These are phyloP conservation scores for Rhexocercosporidium sp. DNA, from an alignment of 2,329 filamentous ascomycete species.

Conservation along the genomic window DNA sequence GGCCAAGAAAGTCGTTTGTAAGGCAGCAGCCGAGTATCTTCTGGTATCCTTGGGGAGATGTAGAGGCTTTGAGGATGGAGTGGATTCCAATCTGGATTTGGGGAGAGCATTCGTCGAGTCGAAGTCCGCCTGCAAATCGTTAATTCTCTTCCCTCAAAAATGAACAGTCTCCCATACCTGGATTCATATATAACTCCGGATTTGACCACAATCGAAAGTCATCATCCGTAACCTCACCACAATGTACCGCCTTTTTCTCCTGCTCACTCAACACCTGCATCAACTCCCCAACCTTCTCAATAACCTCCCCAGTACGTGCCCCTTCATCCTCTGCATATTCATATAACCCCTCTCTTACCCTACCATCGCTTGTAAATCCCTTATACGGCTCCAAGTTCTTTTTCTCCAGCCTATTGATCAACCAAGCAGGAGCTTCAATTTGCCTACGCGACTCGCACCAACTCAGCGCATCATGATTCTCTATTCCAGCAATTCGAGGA, in stretches of 20 bases:
- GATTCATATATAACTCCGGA: slow-evolving; percentile 41
- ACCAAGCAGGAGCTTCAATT: slow-evolving; percentile 40
- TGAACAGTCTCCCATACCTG: slow-evolving; percentile 25
- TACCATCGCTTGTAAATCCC: slow-evolving; percentile 40
- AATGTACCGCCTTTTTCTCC: slow-evolving; percentile 33
- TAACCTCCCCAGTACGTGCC: slow-evolving; percentile 37
- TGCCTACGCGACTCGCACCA: slow-evolving; percentile 40
- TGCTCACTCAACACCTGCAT: slow-evolving; percentile 31
- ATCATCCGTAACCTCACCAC: slow-evolving; percentile 37
- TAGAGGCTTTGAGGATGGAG: slow-evolving; percentile 34
- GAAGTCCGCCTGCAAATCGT: slow-evolving; percentile 33
- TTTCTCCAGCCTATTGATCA: slow-evolving; percentile 40
- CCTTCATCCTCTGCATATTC: slow-evolving; percentile 39
- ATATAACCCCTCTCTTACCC: slow-evolving; percentile 35
- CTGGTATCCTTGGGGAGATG: slow-evolving; percentile 35
- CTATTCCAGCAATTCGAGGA: slow-evolving; percentile 38
- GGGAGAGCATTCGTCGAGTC: slow-evolving; percentile 35
- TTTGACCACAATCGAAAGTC: slow-evolving; percentile 41
- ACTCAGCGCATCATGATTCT: slow-evolving; percentile 34
- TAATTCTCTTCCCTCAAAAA: background rate
- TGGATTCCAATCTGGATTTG: slow-evolving; percentile 36
- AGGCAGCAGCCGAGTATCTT: slow-evolving; percentile 38
- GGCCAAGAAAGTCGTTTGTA: slow-evolving; percentile 39
- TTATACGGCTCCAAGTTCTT: slow-evolving; percentile 41
- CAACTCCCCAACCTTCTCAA: slow-evolving; percentile 26